These are phyloP conservation scores for Zoysia pacifica DNA, from an alignment of 176 grass and related monocot genomes.

Conservation along the genomic window DNA sequence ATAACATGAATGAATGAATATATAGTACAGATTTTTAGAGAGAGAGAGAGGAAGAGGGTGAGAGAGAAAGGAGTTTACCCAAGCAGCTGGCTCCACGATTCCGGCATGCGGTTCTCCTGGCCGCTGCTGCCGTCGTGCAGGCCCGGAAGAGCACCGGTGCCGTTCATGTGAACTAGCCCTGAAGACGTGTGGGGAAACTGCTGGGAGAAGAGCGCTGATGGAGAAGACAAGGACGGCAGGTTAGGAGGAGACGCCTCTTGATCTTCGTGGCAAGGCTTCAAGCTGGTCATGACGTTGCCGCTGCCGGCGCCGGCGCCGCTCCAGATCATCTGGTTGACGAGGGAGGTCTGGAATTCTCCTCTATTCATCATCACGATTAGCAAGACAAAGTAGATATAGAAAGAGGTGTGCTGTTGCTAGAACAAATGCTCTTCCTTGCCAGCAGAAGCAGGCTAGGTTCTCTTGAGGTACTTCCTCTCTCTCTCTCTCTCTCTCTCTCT, in stretches of 20 bases:
- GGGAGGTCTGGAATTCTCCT: conserved; percentile 76
- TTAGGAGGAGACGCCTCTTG: conserved; percentile 52
- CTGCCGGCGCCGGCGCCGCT: conserved; percentile 30
- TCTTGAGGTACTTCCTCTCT: conserved; percentile 18
- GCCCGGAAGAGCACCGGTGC: conserved; percentile 33
- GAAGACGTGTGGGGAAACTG: conserved; percentile 45
- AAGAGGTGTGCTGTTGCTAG: neutral
- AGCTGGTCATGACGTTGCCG: conserved; percentile 49
- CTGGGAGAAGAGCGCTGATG: conserved; percentile 64
- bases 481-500: neutral
- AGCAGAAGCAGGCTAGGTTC: conserved; percentile 3
- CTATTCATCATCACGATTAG: conserved; percentile 51
- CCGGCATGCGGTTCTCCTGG: conserved; percentile 58
- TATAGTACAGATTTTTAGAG: conserved; percentile 6
- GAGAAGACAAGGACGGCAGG: conserved; percentile 61
- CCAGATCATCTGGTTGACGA: conserved; percentile 85
- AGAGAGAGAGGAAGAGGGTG: neutral
- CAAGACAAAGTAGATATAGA: neutral
- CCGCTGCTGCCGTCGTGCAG: conserved; percentile 26
- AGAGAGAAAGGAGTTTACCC: conserved; percentile 56
- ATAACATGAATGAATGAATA: conserved; percentile 1
- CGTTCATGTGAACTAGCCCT: conserved; percentile 34
- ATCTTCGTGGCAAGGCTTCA: conserved; percentile 60
- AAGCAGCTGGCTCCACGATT: conserved; percentile 91
- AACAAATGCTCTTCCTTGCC: conserved; percentile 34